Base-by-base conservation (phyloP, 1,139 yeast genomes). In the Debaryomyces nepalensis region DNA sequence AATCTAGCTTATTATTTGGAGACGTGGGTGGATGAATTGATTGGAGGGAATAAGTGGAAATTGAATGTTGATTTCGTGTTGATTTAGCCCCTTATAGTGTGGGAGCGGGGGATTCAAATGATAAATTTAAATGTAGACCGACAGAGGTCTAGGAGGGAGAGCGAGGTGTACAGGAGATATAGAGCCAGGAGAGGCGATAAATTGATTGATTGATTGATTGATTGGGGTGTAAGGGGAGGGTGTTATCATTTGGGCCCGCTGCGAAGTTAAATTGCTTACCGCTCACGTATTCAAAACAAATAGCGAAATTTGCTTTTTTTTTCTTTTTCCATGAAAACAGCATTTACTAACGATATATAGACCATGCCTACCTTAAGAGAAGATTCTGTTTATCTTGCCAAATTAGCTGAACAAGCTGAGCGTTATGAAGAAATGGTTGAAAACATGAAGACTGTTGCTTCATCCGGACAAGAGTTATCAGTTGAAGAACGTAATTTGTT, bases 351-450 rank as follows among this genome's bases (percentile, higher is more conserved):
- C 37, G 11, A 24, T 18, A n/a, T 41, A 31, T 41, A 37, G 40
- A 37, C 37, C 32, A 85, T 86, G 93, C 78, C 95, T 58, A 75
- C 85, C 67, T 79, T 91, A 64, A 96, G 97, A 78, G 99, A 93
- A 83, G 97, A 91, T 78, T 88, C 96, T 60, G 97, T 93, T 62
- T 93, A 91, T 74, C 86, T 93, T 70, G 98, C 99, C 72, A 93
- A 93, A 74, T 87, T 93, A 72, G 97, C 98, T 61, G 99, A 93
- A 77, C 98, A 93, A 79, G 98, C 99, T 62, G 99, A 93, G 78
- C 95, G 99, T 74, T 93, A 93, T 70, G 99, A 93, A 76, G 99
- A 95, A 76, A 91, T 90, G 98, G 98, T 93, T 59, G 97, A 90
- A 70, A 88, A 88, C 75, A 93, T 93, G 98, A 91, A 91, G 73